Conservation (phyloP, 306 rosid species). For the Corylus avellana region DNA sequence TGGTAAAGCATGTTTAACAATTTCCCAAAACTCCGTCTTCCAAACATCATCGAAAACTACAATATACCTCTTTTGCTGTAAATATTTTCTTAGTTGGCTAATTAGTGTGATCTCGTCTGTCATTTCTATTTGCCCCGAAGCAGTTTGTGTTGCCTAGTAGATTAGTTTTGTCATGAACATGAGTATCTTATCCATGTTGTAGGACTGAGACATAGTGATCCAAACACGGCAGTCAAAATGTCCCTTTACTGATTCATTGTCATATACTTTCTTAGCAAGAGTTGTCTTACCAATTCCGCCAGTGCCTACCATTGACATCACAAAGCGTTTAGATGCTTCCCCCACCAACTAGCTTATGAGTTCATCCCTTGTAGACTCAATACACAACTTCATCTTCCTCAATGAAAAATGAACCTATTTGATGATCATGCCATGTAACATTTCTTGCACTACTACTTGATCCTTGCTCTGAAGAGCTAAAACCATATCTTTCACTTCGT, state of each 20-base stretch:
- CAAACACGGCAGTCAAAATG: slow-evolving; percentile 1
- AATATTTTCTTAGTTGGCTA: background rate
- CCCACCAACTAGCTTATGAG: background rate
- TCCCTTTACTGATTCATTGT: background rate
- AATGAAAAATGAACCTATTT: background rate
- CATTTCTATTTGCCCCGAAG: background rate
- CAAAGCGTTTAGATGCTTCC: background rate
- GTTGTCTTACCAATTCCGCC: background rate
- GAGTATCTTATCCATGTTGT: background rate
- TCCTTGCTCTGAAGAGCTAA: background rate
- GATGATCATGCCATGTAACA: background rate
- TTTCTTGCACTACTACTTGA: background rate
- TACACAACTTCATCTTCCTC: background rate
- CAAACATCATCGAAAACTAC: slow-evolving; percentile 3
- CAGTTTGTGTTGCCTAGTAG: background rate
- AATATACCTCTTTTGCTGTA: slow-evolving; percentile 3
- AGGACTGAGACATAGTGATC: background rate
- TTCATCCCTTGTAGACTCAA: background rate
- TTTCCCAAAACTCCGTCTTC: slow-evolving; percentile 2
- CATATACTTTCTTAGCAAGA: slow-evolving; percentile 5
- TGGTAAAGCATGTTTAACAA: slow-evolving; percentile 3
- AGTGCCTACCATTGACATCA: background rate
- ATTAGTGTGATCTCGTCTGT: background rate
- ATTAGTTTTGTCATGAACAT: background rate
- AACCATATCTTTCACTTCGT: background rate